Evolutionary conservation across 768 basidiomycete genomes (phyloP).

Genomic region (Naganishia vaughanmartiniae): DNA sequence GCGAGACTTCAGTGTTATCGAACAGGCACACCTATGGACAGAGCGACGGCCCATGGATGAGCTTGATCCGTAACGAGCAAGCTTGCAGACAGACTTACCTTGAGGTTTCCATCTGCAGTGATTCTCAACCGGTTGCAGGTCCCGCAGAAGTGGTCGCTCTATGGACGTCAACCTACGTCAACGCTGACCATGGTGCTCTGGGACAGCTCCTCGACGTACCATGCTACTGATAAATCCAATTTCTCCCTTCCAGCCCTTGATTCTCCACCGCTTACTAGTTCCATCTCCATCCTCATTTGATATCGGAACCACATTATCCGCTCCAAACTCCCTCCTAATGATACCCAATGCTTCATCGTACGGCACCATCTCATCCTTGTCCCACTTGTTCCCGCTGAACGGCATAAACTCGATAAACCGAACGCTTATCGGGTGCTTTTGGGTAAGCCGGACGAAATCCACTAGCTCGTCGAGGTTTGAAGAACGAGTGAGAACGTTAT

Average conservation of each 20-base stretch:
- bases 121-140: slow-evolving; percentile 79
- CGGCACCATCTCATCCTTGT: slow-evolving; percentile 74
- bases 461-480: slow-evolving; percentile 77
- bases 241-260: slow-evolving; percentile 68
- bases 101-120: slow-evolving; percentile 87
- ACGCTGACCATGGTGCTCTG: background rate
- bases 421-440: slow-evolving; percentile 63
- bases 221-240: slow-evolving; percentile 70
- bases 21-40: slow-evolving; percentile 73
- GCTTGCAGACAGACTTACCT: slow-evolving; percentile 56
- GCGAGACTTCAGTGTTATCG: slow-evolving; percentile 76
- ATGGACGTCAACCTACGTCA: slow-evolving; percentile 36
- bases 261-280: slow-evolving; percentile 74
- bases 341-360: slow-evolving; percentile 63
- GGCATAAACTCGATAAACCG: slow-evolving; percentile 95
- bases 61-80: background rate
- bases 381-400: slow-evolving; percentile 86
- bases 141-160: slow-evolving; percentile 88
- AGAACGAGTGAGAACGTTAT: slow-evolving; percentile 76
- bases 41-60: background rate
- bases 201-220: slow-evolving; percentile 23
- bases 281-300: slow-evolving; percentile 65
- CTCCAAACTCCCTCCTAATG: slow-evolving; percentile 53
- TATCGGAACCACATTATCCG: slow-evolving; percentile 41
- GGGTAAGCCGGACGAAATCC: slow-evolving; percentile 75